These are phyloP conservation scores for Flaveria sonorensis DNA, from an alignment of 129 eudicot genomes.

Conservation along the genomic window DNA sequence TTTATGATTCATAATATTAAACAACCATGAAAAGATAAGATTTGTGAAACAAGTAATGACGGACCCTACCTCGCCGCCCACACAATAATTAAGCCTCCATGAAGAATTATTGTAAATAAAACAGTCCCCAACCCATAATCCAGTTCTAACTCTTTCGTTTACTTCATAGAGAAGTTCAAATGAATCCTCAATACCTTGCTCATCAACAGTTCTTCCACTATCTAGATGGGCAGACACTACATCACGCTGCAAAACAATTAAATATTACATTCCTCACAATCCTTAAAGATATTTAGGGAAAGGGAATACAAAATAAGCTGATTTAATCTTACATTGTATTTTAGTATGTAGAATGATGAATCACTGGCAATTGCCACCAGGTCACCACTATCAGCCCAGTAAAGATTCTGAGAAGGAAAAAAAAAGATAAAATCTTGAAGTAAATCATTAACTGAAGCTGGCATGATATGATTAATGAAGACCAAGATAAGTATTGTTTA, in stretches of 20 bases:
- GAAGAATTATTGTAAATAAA: slow-evolving; percentile 92
- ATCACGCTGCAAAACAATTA: slow-evolving; percentile 70
- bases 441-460: slow-evolving; percentile 6
- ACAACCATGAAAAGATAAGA: not conserved
- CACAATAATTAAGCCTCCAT: slow-evolving; percentile 98
- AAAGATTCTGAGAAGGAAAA: slow-evolving; percentile 63
- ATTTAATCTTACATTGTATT: slow-evolving; percentile 65
- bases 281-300: not conserved
- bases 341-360: slow-evolving; percentile 80
- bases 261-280: slow-evolving; percentile 1
- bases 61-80: slow-evolving; percentile 92
- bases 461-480: slow-evolving; percentile 16
- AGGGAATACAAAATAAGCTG: slow-evolving; percentile 1
- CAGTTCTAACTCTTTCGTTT: slow-evolving; percentile 91
- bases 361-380: slow-evolving; percentile 93
- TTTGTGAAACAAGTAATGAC: not conserved
- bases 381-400: slow-evolving; percentile 99
- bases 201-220: slow-evolving; percentile 90
- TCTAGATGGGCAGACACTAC: slow-evolving; percentile 84
- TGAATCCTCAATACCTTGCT: slow-evolving; percentile 91
- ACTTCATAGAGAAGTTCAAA: slow-evolving; percentile 85
- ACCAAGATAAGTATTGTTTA: slow-evolving; percentile 35
- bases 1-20: not conserved
- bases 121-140: slow-evolving; percentile 98
- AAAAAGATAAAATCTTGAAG: not conserved